phyloP scores from a whole-genome alignment of 805 yeast genomes.

The Ogataea naganishii region DNA sequence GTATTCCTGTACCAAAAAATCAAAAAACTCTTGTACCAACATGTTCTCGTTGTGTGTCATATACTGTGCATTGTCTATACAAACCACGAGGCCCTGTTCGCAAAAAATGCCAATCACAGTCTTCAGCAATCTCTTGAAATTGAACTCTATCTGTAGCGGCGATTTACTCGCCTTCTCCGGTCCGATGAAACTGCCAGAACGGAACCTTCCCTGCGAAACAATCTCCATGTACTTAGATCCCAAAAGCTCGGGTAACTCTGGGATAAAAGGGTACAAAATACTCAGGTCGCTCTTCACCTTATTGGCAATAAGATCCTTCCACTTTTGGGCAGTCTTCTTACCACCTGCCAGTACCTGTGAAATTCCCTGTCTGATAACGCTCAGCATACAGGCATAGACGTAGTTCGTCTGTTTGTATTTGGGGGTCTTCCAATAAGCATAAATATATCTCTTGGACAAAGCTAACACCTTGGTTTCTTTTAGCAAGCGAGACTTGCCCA shows the following conservation, averaged over 20 bases:
- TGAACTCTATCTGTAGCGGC: slow-evolving; percentile 27
- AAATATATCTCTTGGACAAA: slow-evolving; percentile 22
- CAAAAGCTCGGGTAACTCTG: slow-evolving; percentile 33
- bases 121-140: slow-evolving; percentile 33
- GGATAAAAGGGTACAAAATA: slow-evolving; percentile 31
- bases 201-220: slow-evolving; percentile 14
- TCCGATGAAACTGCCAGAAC: slow-evolving; percentile 6
- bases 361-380: slow-evolving; percentile 22
- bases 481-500: slow-evolving; percentile 36
- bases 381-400: slow-evolving; percentile 7
- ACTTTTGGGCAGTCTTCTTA: slow-evolving; percentile 23
- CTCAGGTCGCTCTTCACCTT: slow-evolving; percentile 33
- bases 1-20: slow-evolving; percentile 9
- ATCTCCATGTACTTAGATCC: slow-evolving; percentile 30
- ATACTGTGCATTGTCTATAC: slow-evolving; percentile 39
- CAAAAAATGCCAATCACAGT: slow-evolving; percentile 32
- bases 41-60: slow-evolving; percentile 26
- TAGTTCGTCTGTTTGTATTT: slow-evolving; percentile 17
- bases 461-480: slow-evolving; percentile 28
- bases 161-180: slow-evolving; percentile 8
- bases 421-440: slow-evolving; percentile 21
- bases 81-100: slow-evolving; percentile 32
- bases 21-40: slow-evolving; percentile 22
- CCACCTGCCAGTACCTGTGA: slow-evolving; percentile 33
- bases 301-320: slow-evolving; percentile 31